phyloP scores from a whole-genome alignment of 768 basidiomycete species.

The Mycena rosella region DNA sequence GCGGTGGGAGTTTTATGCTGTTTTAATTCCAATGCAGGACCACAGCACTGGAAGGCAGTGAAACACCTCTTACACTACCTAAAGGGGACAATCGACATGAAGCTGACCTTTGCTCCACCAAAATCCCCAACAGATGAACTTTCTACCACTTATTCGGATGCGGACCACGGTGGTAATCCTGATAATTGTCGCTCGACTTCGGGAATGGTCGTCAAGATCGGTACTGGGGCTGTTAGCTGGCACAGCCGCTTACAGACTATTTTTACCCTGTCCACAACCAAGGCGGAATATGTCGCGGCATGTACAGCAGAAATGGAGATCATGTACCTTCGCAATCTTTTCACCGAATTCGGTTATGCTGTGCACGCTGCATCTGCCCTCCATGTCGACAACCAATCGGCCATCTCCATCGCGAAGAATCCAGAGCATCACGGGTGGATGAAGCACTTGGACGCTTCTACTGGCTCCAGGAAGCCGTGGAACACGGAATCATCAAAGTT shows the following conservation, averaged over 20 bases:
- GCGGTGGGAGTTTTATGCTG: constrained; percentile 23
- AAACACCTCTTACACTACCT: constrained; percentile 39
- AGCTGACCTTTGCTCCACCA: constrained; percentile 11
- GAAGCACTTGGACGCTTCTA: constrained; percentile 9
- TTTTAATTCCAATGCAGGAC: constrained; percentile 37
- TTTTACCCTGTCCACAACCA: background rate
- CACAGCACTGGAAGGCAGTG: constrained; percentile 39
- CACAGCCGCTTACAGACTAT: background rate
- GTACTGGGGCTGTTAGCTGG: constrained; percentile 28
- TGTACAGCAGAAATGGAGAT: background rate
- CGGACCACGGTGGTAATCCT: constrained; percentile 46
- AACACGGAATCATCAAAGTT: background rate
- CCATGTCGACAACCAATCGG: constrained; percentile 44
- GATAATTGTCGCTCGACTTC: constrained; percentile 47
- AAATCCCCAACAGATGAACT: constrained; percentile 3
- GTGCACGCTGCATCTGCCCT: constrained; percentile 27
- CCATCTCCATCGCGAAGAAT: background rate
- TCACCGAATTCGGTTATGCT: constrained; percentile 41
- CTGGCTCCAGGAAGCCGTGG: constrained; percentile 2
- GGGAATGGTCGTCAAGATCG: constrained; percentile 46
- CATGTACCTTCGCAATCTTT: constrained; percentile 45
- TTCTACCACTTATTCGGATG: constrained; percentile 43
- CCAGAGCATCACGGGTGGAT: constrained; percentile 16
- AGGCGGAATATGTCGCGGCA: background rate
- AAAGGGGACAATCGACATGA: constrained; percentile 24